These are phyloP conservation scores for Ogataea corticis DNA, from an alignment of 805 yeast genomes.

Conservation along the genomic window DNA sequence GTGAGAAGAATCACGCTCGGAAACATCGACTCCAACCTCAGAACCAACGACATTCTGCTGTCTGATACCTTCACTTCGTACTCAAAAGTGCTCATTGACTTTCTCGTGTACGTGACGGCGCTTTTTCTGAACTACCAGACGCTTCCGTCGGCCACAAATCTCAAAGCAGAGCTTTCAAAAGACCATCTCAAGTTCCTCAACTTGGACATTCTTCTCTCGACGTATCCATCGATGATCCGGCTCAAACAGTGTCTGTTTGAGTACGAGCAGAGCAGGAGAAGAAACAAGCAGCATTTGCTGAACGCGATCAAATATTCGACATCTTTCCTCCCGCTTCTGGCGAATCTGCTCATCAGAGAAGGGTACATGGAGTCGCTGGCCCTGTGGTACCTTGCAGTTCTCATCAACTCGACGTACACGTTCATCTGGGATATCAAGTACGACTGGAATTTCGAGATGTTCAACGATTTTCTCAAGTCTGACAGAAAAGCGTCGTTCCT, in stretches of 20 bases:
- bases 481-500: constrained; percentile 22
- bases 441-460: constrained; percentile 81
- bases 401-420: constrained; percentile 73
- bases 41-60: constrained; percentile 78
- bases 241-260: constrained; percentile 81
- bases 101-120: constrained; percentile 56
- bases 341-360: constrained; percentile 29
- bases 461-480: constrained; percentile 36
- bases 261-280: constrained; percentile 45
- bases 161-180: constrained; percentile 30
- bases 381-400: constrained; percentile 45
- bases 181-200: constrained; percentile 31
- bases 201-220: constrained; percentile 32
- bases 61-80: constrained; percentile 87
- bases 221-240: constrained; percentile 71
- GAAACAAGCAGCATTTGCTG: constrained; percentile 55
- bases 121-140: constrained; percentile 39
- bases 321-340: constrained; percentile 54
- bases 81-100: constrained; percentile 72
- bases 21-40: constrained; percentile 53
- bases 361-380: constrained; percentile 30
- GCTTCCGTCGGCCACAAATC: constrained; percentile 29
- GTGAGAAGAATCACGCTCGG: constrained; percentile 57
- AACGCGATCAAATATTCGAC: constrained; percentile 78
- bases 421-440: constrained; percentile 85